Evolutionary conservation across 495 filamentous ascomycete genomes (phyloP).

Genomic region (Amphirosellinia nigrospora): DNA sequence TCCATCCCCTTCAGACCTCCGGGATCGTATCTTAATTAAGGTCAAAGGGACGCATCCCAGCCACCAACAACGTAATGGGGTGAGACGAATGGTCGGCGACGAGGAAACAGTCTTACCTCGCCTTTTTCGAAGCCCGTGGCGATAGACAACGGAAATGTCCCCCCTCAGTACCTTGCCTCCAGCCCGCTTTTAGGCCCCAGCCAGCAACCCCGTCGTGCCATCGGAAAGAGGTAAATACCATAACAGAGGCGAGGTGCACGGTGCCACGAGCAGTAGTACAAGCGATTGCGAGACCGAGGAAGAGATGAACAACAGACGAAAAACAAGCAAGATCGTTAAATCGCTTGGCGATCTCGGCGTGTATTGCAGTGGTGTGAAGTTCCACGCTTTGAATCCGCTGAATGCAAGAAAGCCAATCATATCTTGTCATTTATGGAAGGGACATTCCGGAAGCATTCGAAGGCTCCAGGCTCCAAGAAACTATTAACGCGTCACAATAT

Average conservation of each 20-base stretch:
- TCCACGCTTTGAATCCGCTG: constrained; percentile 71
- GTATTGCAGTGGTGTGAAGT: constrained; percentile 87
- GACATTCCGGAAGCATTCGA: constrained; percentile 78
- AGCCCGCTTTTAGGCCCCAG: constrained; percentile 59
- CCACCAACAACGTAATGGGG: constrained; percentile 46
- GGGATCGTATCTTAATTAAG: constrained; percentile 85
- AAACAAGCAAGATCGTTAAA: constrained; percentile 84
- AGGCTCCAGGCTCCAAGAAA: constrained; percentile 71
- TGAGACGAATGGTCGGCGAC: constrained; percentile 58
- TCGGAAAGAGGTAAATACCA: constrained; percentile 49
- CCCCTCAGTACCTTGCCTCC: constrained; percentile 59
- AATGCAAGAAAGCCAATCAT: constrained; percentile 87
- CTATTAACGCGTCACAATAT: constrained; percentile 87
- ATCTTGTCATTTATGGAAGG: constrained; percentile 91
- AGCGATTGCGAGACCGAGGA: constrained; percentile 65
- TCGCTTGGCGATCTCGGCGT: constrained; percentile 85
- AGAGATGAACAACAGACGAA: constrained; percentile 64
- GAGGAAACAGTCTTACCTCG: constrained; percentile 81
- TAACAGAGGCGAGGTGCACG: constrained; percentile 57
- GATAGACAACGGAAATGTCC: constrained; percentile 60
- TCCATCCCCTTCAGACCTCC: constrained; percentile 85
- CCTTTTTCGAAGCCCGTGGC: constrained; percentile 67
- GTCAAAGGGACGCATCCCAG: constrained; percentile 71
- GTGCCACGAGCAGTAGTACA: constrained; percentile 57
- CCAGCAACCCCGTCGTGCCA: constrained; percentile 40